Conservation (phyloP, 768 basidiomycete genomes). For the Leccinum sublutescens region DNA sequence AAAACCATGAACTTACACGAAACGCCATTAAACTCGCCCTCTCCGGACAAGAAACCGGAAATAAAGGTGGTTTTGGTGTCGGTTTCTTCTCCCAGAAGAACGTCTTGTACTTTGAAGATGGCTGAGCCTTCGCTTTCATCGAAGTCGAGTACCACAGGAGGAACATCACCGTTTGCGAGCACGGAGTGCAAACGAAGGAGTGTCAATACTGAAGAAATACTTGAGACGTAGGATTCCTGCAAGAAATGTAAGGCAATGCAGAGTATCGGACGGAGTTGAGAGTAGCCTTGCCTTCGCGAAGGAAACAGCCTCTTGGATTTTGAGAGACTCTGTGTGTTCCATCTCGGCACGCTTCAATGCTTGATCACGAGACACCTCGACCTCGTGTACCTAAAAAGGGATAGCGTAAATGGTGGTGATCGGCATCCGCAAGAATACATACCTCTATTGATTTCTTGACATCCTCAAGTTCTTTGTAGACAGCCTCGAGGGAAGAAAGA, state of each 20-base stretch:
- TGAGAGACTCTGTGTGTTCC: conserved; percentile 54
- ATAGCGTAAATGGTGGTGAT: conserved; percentile 1
- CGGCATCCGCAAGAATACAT: conserved; percentile 37
- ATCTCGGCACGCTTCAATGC: conserved; percentile 53
- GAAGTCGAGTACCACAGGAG: conserved; percentile 41
- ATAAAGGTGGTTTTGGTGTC: conserved; percentile 51
- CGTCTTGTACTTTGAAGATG: conserved; percentile 50
- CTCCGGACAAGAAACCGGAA: conserved; percentile 52
- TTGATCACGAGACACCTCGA: conserved; percentile 57
- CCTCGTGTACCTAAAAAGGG: conserved; percentile 54
- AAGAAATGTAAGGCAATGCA: conserved; percentile 1
- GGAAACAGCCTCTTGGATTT: conserved; percentile 54
- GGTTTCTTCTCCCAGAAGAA: conserved; percentile 54
- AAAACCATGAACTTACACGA: conserved; percentile 49
- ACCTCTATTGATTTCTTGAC: conserved; percentile 87
- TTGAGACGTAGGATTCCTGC: conserved; percentile 45
- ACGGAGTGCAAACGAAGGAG: conserved; percentile 58
- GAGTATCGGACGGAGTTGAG: neutral
- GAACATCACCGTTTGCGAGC: conserved; percentile 45
- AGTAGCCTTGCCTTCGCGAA: conserved; percentile 51
- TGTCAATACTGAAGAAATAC: conserved; percentile 50
- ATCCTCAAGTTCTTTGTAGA: conserved; percentile 79
- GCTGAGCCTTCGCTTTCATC: conserved; percentile 53
- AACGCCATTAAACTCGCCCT: conserved; percentile 61
- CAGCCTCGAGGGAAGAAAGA: conserved; percentile 73